These are phyloP conservation scores for Stagonosporopsis tanaceti DNA, from an alignment of 2,329 filamentous ascomycete species.

Conservation along the genomic window DNA sequence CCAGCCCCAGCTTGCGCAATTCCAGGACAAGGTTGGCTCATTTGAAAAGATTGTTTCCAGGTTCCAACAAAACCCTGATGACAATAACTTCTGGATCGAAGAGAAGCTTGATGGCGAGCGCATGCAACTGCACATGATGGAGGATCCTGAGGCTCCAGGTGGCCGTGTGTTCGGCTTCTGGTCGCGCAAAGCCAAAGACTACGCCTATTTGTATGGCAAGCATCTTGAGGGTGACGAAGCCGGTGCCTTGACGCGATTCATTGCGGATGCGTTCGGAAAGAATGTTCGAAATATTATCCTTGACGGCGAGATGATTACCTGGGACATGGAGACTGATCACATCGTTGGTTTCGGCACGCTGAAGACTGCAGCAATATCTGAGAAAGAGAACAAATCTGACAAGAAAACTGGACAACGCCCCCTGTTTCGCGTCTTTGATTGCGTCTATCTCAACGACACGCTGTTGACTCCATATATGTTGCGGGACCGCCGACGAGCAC, in stretches of 20 bases:
- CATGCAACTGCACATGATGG: conserved; percentile 93
- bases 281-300: conserved; percentile 87
- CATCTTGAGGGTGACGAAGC: conserved; percentile 73
- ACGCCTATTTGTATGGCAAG: conserved; percentile 90
- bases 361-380: conserved; percentile 85
- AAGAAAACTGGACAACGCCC: conserved; percentile 71
- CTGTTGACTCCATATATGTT: conserved; percentile 84
- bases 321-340: conserved; percentile 86
- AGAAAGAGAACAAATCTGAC: conserved; percentile 74
- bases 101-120: conserved; percentile 97
- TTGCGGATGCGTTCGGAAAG: conserved; percentile 77
- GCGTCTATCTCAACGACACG: conserved; percentile 84
- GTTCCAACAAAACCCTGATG: conserved; percentile 71
- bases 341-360: conserved; percentile 91
- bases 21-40: conserved; percentile 74
- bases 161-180: conserved; percentile 84
- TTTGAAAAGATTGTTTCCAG: conserved; percentile 81
- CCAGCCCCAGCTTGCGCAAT: conserved; percentile 92
- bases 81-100: conserved; percentile 91
- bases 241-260: conserved; percentile 79
- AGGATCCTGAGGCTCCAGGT: conserved; percentile 72
- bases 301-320: conserved; percentile 98
- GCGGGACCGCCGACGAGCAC: conserved; percentile 77
- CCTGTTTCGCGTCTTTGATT: conserved; percentile 87
- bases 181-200: conserved; percentile 96